Percentiles rank a stretch among this genome's conserved stretches.
These are phyloP conservation scores for Aspergillus sp. DNA, from an alignment of 2,329 filamentous ascomycete species.

Conservation along the genomic window DNA sequence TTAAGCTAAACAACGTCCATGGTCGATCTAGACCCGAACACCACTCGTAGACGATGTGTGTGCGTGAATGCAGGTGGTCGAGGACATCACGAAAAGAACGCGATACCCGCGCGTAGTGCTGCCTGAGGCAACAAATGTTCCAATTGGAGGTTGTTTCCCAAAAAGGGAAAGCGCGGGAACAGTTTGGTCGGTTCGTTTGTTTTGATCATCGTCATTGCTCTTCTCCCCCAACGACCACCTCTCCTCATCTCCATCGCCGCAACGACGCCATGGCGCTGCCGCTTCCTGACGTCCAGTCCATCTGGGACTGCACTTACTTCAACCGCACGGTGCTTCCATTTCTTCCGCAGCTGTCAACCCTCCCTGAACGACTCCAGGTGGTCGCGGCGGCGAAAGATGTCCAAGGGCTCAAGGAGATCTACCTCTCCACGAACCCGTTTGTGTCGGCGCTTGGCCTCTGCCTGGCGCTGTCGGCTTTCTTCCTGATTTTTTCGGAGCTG, in stretches of 20 bases:
- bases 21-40: background rate
- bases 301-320: constrained; percentile 76
- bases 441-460: constrained; percentile 72
- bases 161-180: constrained; percentile 2
- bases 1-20: background rate
- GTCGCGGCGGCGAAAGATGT: constrained; percentile 60
- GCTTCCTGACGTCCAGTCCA: constrained; percentile 63
- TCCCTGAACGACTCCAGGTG: constrained; percentile 65
- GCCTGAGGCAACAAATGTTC: background rate
- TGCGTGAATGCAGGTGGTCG: background rate
- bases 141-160: background rate
- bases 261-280: constrained; percentile 58
- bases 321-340: constrained; percentile 73
- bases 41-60: background rate
- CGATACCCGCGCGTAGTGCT: background rate
- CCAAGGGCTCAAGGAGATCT: constrained; percentile 67
- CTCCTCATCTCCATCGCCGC: background rate
- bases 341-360: constrained; percentile 65
- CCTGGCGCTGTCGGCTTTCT: constrained; percentile 66
- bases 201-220: constrained; percentile 1
- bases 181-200: background rate
- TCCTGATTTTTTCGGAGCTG: constrained; percentile 75
- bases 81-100: constrained; percentile 3
- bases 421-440: constrained; percentile 82
- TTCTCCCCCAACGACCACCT: background rate